These are phyloP conservation scores for Penicillium sp. DNA, from an alignment of 2,329 filamentous ascomycete species.

Conservation along the genomic window DNA sequence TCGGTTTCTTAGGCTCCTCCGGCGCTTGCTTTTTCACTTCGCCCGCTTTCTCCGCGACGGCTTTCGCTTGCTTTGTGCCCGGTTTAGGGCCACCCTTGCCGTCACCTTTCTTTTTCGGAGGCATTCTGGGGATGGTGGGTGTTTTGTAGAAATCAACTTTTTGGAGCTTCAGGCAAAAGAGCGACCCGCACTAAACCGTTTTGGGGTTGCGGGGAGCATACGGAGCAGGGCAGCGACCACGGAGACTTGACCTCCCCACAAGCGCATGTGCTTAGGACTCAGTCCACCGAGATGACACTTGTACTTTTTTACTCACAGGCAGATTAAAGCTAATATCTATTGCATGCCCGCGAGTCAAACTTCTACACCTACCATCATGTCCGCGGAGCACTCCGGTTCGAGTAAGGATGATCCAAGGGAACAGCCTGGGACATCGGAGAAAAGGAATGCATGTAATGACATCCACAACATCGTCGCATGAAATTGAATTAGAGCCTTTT, in stretches of 20 bases:
- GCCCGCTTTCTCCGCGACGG: slow-evolving; percentile 34
- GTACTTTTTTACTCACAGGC: neutral
- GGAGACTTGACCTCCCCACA: neutral
- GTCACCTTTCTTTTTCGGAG: slow-evolving; percentile 44
- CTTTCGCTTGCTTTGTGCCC: slow-evolving; percentile 43
- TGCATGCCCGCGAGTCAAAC: neutral
- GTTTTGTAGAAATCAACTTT: slow-evolving; percentile 10
- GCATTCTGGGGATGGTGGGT: slow-evolving; percentile 30
- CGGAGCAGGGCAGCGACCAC: neutral
- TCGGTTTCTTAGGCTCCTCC: slow-evolving; percentile 57
- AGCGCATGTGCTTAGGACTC: neutral
- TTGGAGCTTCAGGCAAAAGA: slow-evolving; percentile 13
- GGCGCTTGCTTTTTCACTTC: slow-evolving; percentile 35
- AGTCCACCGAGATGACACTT: neutral
- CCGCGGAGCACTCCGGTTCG: neutral
- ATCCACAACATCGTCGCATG: neutral
- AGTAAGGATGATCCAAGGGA: slow-evolving; percentile 1
- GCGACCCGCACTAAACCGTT: slow-evolving; percentile 35
- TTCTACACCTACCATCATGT: slow-evolving; percentile 1
- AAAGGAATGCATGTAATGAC: slow-evolving; percentile 40
- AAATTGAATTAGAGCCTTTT: neutral
- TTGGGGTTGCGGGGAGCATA: slow-evolving; percentile 26
- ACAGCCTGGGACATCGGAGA: slow-evolving; percentile 21
- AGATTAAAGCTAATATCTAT: neutral
- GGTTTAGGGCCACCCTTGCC: slow-evolving; percentile 42